Conservation (phyloP, 2,329 filamentous ascomycete genomes). For the Thermothelomyces thermophilus region DNA sequence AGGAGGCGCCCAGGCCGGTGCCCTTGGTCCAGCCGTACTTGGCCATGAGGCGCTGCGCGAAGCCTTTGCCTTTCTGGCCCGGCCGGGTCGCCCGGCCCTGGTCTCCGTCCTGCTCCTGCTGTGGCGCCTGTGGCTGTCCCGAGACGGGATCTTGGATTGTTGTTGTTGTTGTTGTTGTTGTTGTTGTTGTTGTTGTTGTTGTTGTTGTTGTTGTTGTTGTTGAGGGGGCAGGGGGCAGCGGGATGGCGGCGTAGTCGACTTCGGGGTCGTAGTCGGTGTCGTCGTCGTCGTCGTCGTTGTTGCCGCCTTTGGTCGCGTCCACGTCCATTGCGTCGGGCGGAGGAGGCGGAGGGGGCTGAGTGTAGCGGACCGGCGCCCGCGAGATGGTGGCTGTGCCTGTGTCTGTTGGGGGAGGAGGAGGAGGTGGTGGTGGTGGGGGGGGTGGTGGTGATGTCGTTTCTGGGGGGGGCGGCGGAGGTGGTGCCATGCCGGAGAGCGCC, state of each 20-base stretch:
- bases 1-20: slow-evolving; percentile 74
- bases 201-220: slow-evolving; percentile 24
- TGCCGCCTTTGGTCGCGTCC: slow-evolving; percentile 29
- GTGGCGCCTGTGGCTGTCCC: no score
- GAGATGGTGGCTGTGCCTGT: neutral
- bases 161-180: no score
- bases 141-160: no score
- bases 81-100: slow-evolving; percentile 60
- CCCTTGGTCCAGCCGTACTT: slow-evolving; percentile 95
- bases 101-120: neutral
- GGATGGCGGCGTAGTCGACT: slow-evolving; percentile 30
- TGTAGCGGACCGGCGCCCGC: neutral
- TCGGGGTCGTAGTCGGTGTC: slow-evolving; percentile 28
- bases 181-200: slow-evolving; percentile 13
- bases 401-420: slow-evolving; percentile 32
- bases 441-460: slow-evolving; percentile 28
- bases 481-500: slow-evolving; percentile 44
- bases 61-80: slow-evolving; percentile 71
- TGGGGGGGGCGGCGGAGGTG: slow-evolving; percentile 31
- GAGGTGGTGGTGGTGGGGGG: slow-evolving; percentile 31
- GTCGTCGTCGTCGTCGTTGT: slow-evolving; percentile 35
- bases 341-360: neutral
- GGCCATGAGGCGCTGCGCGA: slow-evolving; percentile 80
- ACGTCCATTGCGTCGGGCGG: slow-evolving; percentile 32
- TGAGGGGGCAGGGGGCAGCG: slow-evolving; percentile 38